Evolutionary conservation across 2,329 filamentous ascomycete species (phyloP).

Genomic region (Nectriaceae sp.): DNA sequence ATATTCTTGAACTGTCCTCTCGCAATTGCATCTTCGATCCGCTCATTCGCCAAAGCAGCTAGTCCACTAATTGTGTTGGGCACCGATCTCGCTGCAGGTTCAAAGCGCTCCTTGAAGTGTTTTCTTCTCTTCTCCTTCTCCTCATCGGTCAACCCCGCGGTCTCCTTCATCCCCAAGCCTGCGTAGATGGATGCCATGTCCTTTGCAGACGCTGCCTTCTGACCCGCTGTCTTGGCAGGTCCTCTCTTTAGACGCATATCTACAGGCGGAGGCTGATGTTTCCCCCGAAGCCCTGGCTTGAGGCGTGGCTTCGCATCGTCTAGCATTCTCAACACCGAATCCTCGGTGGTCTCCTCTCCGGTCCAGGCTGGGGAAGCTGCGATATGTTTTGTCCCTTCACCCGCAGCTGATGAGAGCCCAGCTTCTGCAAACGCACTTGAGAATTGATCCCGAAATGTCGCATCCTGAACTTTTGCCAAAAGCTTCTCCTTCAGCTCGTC

Average conservation of each 20-base stretch:
- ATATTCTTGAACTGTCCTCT: conserved; percentile 87
- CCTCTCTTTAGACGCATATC: conserved; percentile 52
- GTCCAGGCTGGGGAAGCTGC: conserved; percentile 74
- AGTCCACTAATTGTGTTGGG: conserved; percentile 79
- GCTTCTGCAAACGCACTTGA: conserved; percentile 50
- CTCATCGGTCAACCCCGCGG: conserved; percentile 61
- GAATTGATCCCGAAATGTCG: conserved; percentile 55
- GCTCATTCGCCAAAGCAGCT: conserved; percentile 81
- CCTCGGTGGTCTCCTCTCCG: conserved; percentile 72
- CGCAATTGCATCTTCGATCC: conserved; percentile 92
- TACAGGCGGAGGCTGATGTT: conserved; percentile 48
- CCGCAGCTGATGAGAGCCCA: conserved; percentile 57
- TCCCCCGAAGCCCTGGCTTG: conserved; percentile 48
- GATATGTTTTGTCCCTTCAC: conserved; percentile 66
- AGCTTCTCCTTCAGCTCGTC: conserved; percentile 62
- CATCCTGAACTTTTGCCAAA: conserved; percentile 56
- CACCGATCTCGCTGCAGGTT: conserved; percentile 69
- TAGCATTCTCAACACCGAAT: conserved; percentile 82
- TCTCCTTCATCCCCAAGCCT: conserved; percentile 46
- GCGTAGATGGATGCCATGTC: conserved; percentile 59
- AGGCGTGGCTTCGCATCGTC: conserved; percentile 77
- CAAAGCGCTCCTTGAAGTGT: conserved; percentile 80
- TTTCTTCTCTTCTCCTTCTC: conserved; percentile 72
- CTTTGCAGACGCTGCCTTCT: conserved; percentile 54
- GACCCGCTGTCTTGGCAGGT: conserved; percentile 42